A percentile compares a stretch with the other conserved stretches of the same genome.
phyloP scores from a whole-genome alignment of 164 flowering plant species.

The Protea cynaroides region DNA sequence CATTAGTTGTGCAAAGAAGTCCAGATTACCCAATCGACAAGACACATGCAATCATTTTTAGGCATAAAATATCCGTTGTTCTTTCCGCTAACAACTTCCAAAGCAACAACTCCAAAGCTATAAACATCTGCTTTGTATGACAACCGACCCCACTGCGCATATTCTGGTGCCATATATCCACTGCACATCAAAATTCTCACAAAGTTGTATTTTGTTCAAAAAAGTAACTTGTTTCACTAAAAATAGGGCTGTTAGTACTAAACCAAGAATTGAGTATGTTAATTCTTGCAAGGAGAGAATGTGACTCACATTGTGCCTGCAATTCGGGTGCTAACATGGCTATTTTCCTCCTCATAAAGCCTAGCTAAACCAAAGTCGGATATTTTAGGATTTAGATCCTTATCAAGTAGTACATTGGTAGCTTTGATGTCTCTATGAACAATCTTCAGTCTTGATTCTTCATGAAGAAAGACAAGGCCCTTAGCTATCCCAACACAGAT shows the following conservation, averaged over 20 bases:
- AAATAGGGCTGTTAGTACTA: neutral
- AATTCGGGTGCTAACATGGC: conserved; percentile 22
- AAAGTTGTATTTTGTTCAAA: neutral
- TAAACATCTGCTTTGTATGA: conserved; percentile 21
- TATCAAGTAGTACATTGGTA: conserved; percentile 20
- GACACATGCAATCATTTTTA: conserved; percentile 8
- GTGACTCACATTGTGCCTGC: conserved; percentile 25
- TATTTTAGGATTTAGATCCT: conserved; percentile 19
- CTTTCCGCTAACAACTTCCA: conserved; percentile 18
- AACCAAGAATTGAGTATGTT: conserved; percentile 1
- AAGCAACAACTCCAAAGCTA: conserved; percentile 15
- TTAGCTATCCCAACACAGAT: conserved; percentile 23
- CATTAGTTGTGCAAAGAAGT: neutral
- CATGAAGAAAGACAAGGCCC: conserved; percentile 23
- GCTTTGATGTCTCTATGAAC: conserved; percentile 23
- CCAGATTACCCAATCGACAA: conserved; percentile 17
- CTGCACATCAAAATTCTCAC: conserved; percentile 5
- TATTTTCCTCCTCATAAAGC: conserved; percentile 22
- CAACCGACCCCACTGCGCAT: conserved; percentile 16
- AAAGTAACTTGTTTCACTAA: neutral
- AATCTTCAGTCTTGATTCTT: conserved; percentile 20
- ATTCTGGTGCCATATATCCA: conserved; percentile 23
- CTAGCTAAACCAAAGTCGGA: conserved; percentile 27
- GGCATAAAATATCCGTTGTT: conserved; percentile 11
- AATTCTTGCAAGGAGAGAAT: conserved; percentile 10